phyloP scores from a whole-genome alignment of 441 rosid species.

The Arabidopsis hybrid region DNA sequence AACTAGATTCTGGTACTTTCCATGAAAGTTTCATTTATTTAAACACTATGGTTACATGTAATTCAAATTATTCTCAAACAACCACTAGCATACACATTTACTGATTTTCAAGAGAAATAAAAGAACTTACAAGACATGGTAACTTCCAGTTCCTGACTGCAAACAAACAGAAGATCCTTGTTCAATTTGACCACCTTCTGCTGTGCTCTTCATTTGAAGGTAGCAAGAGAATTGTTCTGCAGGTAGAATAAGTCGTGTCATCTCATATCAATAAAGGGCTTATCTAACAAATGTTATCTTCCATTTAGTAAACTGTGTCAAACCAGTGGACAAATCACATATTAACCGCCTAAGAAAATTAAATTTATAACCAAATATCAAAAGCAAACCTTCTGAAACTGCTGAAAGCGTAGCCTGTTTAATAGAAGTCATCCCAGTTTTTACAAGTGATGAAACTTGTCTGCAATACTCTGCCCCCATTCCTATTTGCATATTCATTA shows the following conservation, averaged over 20 bases:
- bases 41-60: not conserved
- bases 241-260: constrained; percentile 14
- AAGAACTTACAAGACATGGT: constrained; percentile 85
- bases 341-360: not conserved
- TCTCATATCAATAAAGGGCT: not conserved
- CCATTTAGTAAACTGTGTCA: not conserved
- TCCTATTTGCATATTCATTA: constrained; percentile 59
- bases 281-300: not conserved
- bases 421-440: constrained; percentile 80
- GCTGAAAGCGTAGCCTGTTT: constrained; percentile 68
- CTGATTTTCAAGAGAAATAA: not conserved
- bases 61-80: not conserved
- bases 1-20: not conserved
- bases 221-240: constrained; percentile 80
- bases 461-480: constrained; percentile 80
- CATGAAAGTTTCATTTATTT: not conserved
- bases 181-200: constrained; percentile 67
- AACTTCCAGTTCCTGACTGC: constrained; percentile 86
- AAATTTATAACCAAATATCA: not conserved
- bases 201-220: constrained; percentile 79
- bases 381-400: constrained; percentile 74
- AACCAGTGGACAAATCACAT: not conserved
- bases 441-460: constrained; percentile 85
- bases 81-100: not conserved
- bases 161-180: constrained; percentile 71